phyloP scores from a whole-genome alignment of 371 early-diverging fungal genomes.

The Dinochytrium kinnereticum region DNA sequence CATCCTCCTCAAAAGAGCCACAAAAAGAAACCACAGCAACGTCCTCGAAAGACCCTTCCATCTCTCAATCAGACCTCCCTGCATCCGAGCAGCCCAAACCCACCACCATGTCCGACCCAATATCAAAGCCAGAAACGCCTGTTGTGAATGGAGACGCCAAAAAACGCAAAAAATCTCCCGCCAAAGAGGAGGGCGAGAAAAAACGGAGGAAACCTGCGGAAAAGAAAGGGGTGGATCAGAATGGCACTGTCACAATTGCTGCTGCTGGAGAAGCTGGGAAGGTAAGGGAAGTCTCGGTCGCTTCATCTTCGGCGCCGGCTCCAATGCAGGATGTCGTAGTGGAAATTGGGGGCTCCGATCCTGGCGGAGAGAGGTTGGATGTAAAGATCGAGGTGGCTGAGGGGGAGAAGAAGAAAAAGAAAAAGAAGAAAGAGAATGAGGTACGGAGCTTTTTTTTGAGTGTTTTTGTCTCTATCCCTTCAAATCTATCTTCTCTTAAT shows the following conservation, averaged over 20 bases:
- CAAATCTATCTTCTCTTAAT: neutral
- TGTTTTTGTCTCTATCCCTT: neutral
- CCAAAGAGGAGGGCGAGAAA: slow-evolving; percentile 19
- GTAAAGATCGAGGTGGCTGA: neutral
- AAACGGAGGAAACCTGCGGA: neutral
- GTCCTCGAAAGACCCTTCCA: too few relatives aligned
- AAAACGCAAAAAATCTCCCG: slow-evolving; percentile 19
- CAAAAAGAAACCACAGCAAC: neutral
- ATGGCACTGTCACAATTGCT: too few relatives aligned
- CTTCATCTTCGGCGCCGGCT: neutral
- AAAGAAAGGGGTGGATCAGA: too few relatives aligned
- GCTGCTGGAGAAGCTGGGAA: neutral
- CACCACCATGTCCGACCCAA: neutral
- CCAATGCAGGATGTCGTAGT: neutral
- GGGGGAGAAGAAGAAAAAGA: neutral
- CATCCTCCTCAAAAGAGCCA: neutral
- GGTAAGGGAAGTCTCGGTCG: neutral
- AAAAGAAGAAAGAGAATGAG: slow-evolving; percentile 11
- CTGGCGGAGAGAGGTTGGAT: neutral
- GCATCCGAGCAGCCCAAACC: neutral
- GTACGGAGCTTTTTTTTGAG: neutral
- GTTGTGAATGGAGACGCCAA: slow-evolving; percentile 16
- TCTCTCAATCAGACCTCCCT: too few relatives aligned
- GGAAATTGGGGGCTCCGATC: neutral
- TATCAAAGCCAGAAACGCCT: neutral